A percentile compares a stretch with the other conserved stretches of the same genome.
Conservation (phyloP, 768 basidiomycete genomes). For the Kwoniella pini region DNA sequence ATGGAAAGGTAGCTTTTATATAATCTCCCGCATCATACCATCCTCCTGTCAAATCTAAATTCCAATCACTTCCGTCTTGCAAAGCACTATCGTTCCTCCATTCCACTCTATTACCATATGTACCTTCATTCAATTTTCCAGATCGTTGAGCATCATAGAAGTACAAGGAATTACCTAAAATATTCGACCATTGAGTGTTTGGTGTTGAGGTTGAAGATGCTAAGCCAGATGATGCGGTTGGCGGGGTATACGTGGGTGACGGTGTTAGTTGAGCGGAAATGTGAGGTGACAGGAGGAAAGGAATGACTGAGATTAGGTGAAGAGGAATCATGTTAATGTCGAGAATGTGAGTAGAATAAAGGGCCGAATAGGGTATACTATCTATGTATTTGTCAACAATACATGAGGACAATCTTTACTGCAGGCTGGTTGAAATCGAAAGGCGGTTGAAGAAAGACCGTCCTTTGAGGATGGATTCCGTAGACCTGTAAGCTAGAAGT, state of each 20-base stretch:
- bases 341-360: no score
- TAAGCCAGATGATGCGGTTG: conserved; percentile 32
- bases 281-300: background rate
- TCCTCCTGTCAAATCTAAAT: conserved; percentile 77
- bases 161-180: conserved; percentile 77
- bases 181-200: conserved; percentile 76
- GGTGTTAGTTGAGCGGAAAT: conserved; percentile 46
- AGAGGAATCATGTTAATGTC: no score
- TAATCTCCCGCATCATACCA: conserved; percentile 92
- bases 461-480: no score
- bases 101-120: conserved; percentile 66
- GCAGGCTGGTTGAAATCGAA: no score
- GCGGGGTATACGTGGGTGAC: conserved; percentile 42
- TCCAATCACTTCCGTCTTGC: conserved; percentile 72
- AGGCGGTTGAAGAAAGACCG: no score
- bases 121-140: conserved; percentile 64
- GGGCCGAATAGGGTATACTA: no score
- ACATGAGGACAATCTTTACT: no score
- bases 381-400: no score
- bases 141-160: conserved; percentile 92
- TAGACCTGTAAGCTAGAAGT: no score
- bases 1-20: conserved; percentile 81
- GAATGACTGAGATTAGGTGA: background rate
- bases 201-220: conserved; percentile 54
- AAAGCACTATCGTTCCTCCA: conserved; percentile 85